Conservation (phyloP, 139 green algal genomes). For the Dunaliella sp. region DNA sequence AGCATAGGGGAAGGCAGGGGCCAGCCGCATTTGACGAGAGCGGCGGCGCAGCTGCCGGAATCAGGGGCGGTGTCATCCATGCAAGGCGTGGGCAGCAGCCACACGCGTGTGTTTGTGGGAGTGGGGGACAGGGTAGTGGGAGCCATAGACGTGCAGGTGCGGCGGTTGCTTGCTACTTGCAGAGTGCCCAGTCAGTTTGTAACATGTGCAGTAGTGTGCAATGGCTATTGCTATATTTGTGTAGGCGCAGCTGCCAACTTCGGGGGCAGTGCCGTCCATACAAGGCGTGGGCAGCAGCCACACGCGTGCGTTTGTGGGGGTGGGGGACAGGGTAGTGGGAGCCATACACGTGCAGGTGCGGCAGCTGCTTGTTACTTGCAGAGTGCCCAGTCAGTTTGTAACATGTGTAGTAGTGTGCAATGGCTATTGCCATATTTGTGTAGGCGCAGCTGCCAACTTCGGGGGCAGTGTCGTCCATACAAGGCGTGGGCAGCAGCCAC, state of each 20-base stretch:
- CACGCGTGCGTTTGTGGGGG: conserved; percentile 66
- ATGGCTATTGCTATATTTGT: no score
- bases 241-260: background rate
- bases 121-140: conserved; percentile 15
- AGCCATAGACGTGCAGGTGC: conserved; percentile 24
- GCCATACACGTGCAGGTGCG: conserved; percentile 26
- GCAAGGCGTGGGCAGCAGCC: conserved; percentile 41
- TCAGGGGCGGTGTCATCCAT: background rate
- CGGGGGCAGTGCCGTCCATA: background rate
- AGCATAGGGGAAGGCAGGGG: conserved; percentile 16
- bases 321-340: conserved; percentile 13
- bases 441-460: background rate
- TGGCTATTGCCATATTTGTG: no score
- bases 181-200: background rate
- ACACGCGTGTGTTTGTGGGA: conserved; percentile 70
- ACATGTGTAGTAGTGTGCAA: no score
- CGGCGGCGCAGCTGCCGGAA: background rate
- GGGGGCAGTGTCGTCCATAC: background rate
- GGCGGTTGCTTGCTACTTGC: no score
- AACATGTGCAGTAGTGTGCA: no score
- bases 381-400: background rate
- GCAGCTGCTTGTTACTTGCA: no score
- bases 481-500: conserved; percentile 47
- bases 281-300: conserved; percentile 46
- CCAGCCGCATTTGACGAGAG: background rate